phyloP scores from a whole-genome alignment of 2,329 filamentous ascomycete genomes.

The Claviceps maximensis region DNA sequence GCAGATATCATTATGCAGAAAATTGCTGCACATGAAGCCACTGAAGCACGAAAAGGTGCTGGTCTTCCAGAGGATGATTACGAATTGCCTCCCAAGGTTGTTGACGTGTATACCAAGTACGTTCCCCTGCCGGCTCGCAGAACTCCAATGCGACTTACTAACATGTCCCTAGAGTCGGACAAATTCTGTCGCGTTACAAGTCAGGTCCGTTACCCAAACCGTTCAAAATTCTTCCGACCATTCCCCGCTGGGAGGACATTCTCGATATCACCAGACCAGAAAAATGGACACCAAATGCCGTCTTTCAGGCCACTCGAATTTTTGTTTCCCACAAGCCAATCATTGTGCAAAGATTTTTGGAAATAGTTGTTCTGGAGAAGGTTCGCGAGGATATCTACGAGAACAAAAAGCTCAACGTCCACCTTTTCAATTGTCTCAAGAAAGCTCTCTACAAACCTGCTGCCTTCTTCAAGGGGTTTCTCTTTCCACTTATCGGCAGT shows the following conservation, averaged over 20 bases:
- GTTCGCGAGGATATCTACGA: constrained; percentile 93
- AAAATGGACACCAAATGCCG: constrained; percentile 57
- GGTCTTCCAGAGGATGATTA: constrained; percentile 62
- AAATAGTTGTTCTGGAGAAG: constrained; percentile 72
- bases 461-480: constrained; percentile 90
- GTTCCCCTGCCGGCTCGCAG: constrained; percentile 9
- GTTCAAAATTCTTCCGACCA: constrained; percentile 88
- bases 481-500: constrained; percentile 77
- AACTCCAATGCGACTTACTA: constrained; percentile 4
- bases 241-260: constrained; percentile 83
- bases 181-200: constrained; percentile 85
- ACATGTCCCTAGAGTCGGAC: constrained; percentile 49
- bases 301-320: constrained; percentile 80
- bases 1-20: constrained; percentile 89
- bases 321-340: constrained; percentile 77
- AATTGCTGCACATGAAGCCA: constrained; percentile 81
- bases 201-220: constrained; percentile 94
- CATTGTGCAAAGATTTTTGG: constrained; percentile 73
- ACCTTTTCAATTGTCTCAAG: constrained; percentile 86
- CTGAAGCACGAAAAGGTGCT: constrained; percentile 32
- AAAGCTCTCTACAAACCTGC: constrained; percentile 88
- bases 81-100: constrained; percentile 77
- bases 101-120: constrained; percentile 87
- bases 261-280: constrained; percentile 75
- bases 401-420: constrained; percentile 87